Evolutionary conservation across 2,329 filamentous ascomycete genomes (phyloP).

Genomic region (Colletotrichum magnum): DNA sequence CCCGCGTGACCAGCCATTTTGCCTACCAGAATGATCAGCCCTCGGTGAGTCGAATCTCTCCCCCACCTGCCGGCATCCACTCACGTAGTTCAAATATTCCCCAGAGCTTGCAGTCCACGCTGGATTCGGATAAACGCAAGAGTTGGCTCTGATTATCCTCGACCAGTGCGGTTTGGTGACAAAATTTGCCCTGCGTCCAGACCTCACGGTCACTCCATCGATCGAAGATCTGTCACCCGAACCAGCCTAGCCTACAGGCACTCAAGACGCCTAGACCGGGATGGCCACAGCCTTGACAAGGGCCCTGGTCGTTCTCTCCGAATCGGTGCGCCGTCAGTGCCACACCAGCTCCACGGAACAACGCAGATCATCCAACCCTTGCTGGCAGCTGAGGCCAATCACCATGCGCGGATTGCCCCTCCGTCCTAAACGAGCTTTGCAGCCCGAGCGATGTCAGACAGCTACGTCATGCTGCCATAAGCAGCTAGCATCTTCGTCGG

Average conservation of each 20-base stretch:
- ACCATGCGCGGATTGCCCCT: background rate
- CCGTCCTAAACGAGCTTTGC: conserved; percentile 13
- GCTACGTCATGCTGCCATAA: conserved; percentile 37
- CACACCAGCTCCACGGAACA: conserved; percentile 27
- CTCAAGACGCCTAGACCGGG: conserved; percentile 44
- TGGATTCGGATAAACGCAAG: conserved; percentile 36
- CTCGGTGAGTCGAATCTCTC: conserved; percentile 18
- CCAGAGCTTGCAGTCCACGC: conserved; percentile 12
- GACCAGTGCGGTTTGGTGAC: conserved; percentile 22
- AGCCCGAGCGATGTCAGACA: conserved; percentile 17
- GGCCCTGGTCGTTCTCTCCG: conserved; percentile 31
- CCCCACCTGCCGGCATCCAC: conserved; percentile 6
- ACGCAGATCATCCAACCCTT: conserved; percentile 38
- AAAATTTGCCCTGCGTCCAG: conserved; percentile 36
- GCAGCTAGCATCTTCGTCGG: background rate
- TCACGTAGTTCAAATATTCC: conserved; percentile 4
- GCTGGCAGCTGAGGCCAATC: conserved; percentile 15
- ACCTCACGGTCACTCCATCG: conserved; percentile 28
- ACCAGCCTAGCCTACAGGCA: conserved; percentile 29
- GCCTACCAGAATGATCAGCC: conserved; percentile 7
- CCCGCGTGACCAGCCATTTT: background rate
- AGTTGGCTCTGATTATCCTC: conserved; percentile 23
- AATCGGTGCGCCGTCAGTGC: conserved; percentile 33
- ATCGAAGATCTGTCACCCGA: conserved; percentile 39
- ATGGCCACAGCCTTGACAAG: conserved; percentile 40